Base-by-base conservation (phyloP, 78 protist genomes). In the Chrysochromulina tobinii region DNA sequence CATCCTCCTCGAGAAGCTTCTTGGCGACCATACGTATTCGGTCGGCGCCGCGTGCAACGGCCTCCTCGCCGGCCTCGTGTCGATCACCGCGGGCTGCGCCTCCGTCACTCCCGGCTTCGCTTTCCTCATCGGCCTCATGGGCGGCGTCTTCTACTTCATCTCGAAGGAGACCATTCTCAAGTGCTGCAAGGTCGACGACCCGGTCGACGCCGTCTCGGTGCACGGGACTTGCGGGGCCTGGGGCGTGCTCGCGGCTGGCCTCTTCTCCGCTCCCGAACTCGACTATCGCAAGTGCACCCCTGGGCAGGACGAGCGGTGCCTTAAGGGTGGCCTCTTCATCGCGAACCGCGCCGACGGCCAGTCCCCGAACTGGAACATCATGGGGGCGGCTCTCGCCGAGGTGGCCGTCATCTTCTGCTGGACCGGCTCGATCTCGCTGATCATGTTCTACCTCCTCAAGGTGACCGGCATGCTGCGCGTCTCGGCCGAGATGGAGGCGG, bases 201-300 rank as follows among this genome's bases (percentile, higher is more conserved):
- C 97, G 1, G 83, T 95, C 61, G 97, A 95, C 20, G 95, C 97
- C 9, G 54, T 86, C 21, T 88, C 97, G 9, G 96, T 95, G 83
- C 98, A 97, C 64, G 93, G 92, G 23, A 55, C 68, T 57, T 77
- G 95, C 77, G 98, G 98, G 23, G 53, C 92, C 50, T 95, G 88
- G 88, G 88, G 88, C 54, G 53, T 27, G 6, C 58, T 83, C 23
- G 61, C 88, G 48, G 27, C 38, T 17, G 88, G 66, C 66, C 8
- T 83, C 54, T 83, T 83, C 88, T 17, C 61, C 61, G 12, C 61
- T 9, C 48, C 72, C 48, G 61, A 54, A 17, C 7, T 18, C 64
- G 68, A 81, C 48, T 7, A 51, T 51, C 50, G 11, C 27, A 38
- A 59, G 64, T 12, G 7, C 12, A 59, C 38, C 20, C 25, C 48